These are phyloP conservation scores for Alternaria metachromatica DNA, from an alignment of 2,329 filamentous ascomycete genomes.

Conservation along the genomic window DNA sequence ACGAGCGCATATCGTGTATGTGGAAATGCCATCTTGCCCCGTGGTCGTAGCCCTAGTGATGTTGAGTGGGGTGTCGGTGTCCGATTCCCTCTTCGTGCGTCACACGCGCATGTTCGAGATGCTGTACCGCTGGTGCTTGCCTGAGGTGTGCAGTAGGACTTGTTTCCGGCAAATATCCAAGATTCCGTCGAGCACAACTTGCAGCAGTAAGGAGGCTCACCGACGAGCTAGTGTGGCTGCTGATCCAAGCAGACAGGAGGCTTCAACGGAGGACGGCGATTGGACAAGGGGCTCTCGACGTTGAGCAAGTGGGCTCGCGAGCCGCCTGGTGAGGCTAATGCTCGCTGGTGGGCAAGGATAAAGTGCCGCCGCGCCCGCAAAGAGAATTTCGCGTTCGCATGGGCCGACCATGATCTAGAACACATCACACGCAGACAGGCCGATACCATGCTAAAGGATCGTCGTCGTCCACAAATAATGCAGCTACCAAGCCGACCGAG, in stretches of 20 bases:
- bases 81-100: neutral
- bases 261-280: constrained; percentile 19
- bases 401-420: constrained; percentile 42
- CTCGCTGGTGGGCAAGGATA: constrained; percentile 26
- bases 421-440: constrained; percentile 24
- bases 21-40: constrained; percentile 8
- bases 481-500: constrained; percentile 18
- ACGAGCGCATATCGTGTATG: constrained; percentile 4
- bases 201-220: constrained; percentile 16
- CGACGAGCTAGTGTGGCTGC: constrained; percentile 19
- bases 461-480: constrained; percentile 28
- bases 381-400: constrained; percentile 36
- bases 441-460: constrained; percentile 29
- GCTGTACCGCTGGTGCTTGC: constrained; percentile 2
- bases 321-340: constrained; percentile 24
- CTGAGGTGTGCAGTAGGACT: constrained; percentile 11
- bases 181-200: constrained; percentile 7
- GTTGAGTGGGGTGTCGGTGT: constrained; percentile 1
- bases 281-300: constrained; percentile 17
- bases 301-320: constrained; percentile 24
- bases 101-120: constrained; percentile 3
- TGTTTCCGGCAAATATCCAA: constrained; percentile 6
- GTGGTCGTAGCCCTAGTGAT: neutral
- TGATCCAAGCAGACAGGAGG: constrained; percentile 17
- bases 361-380: constrained; percentile 32